Evolutionary conservation across 345 rosid species (phyloP), one percentile per base, ranked within the genome.

Genomic region (Pugionium dolabratum): DNA sequence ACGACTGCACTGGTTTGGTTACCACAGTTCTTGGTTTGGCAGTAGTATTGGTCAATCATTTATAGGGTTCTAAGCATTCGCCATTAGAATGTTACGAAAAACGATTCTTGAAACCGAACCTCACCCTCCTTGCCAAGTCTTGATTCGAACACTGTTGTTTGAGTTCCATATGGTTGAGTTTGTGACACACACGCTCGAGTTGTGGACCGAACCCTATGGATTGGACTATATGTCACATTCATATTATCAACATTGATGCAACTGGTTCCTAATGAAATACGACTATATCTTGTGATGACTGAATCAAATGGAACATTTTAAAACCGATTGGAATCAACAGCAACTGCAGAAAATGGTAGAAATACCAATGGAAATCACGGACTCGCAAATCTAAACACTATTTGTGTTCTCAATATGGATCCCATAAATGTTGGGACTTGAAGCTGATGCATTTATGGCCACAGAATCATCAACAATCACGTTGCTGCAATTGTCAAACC

Each of bases 351-450:
- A 39, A 6, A 7, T 2, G 10, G 6, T 5, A 25, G 9, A 56
- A 2, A 9, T 64, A 89, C 98, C 96, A 11, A 77, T 92, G 7
- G 98, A 83, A 67, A 92, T 79, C n/a, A 82, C 46, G 2, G 95
- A 84, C 58, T 92, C 72, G 62, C 82, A 81, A 61, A 92, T 85
- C 36, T 80, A 78, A 26, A 92, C 89, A 45, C 65, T 62, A 31
- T 72, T 67, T 4, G 89, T 76, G 66, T 79, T 76, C 76, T 91
- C 90, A 9, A 92, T 81, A 69, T 89, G 98, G 49, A 89, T 87
- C n/a, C 96, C 96, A 34, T 92, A 91, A 0, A 96, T 92, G 73
- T 92, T 92, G 1, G 98, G 98, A 75, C 96, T 89, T 7, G 72
- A 64, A 9, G 79, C 79, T 54, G 98, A 95, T 11, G 96, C 81